Evolutionary conservation across 768 basidiomycete genomes (phyloP), one percentile per base, ranked within the genome.

Genomic region (Calocera cornea): DNA sequence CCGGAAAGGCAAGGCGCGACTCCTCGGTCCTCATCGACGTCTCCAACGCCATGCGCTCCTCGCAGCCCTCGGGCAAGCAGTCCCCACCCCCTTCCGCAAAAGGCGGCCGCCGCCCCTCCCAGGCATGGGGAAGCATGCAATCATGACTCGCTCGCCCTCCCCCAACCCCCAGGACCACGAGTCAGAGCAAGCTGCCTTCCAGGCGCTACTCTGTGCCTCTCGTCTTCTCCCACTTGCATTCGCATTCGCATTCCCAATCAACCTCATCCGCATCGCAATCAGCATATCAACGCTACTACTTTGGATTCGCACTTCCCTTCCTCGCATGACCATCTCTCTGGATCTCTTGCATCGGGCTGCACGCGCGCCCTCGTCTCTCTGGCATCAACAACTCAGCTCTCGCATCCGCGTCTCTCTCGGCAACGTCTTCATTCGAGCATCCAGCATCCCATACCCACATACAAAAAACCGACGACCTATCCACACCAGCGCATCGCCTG

Each of bases 61-160:
- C 54, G 14, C 54, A 60, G 27, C 54, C 54, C 2, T 60, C 54
- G 14, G 54, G 54, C 54, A 60, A 60, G 31, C 54, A 60, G 19
- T 60, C 54, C 11, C 54, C 54, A 19, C 54, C 54, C 10, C 54
- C 54, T 10, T 47, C 44, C 44, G 19, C 54, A 12, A 60, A 60
- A 27, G 54, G 54, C 54, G 54, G 54, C 27, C 54, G 54, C 54
- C 54, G 54, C 10, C 54, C 54, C 22, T 60, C 54, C 31, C 54
- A 60, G 54, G 54, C 54, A 29, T 60, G 54, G 54, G 54, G 54
- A 2, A 60, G 14, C 14, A 60, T 60, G 54, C 11, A 33, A 22
- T 12, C 54, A 60, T 60, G 54, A 60, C 54, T 60, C 16, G 27
- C 54, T 33, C 54, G 14, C 14, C 7, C 54, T 10, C 31, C n/a